phyloP scores from a whole-genome alignment of 1,284 basidiomycete species.

The Leccinum subrobustum region DNA sequence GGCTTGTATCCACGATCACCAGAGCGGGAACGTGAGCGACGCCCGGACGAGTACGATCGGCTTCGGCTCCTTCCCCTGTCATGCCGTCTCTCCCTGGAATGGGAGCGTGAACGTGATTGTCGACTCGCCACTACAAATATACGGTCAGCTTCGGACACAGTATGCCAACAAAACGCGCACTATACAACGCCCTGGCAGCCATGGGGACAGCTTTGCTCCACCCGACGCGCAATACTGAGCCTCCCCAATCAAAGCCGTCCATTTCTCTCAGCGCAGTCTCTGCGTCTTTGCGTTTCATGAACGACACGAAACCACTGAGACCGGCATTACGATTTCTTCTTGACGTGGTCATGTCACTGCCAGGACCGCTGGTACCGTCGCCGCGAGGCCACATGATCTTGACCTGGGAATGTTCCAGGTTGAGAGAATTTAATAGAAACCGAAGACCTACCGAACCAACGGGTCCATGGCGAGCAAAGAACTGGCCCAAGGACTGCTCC shows the following conservation, averaged over 20 bases:
- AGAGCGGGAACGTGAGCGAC: constrained; percentile 51
- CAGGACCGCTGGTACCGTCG: constrained; percentile 61
- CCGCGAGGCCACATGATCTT: constrained; percentile 96
- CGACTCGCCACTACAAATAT: constrained; percentile 31
- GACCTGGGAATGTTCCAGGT: constrained; percentile 46
- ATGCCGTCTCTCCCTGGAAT: constrained; percentile 26
- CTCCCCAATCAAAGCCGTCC: constrained; percentile 93
- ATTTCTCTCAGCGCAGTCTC: constrained; percentile 83
- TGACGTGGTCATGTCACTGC: constrained; percentile 70
- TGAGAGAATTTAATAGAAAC: background rate
- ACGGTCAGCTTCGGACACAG: background rate
- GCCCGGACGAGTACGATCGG: constrained; percentile 41
- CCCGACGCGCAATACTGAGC: constrained; percentile 78
- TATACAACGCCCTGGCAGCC: constrained; percentile 76
- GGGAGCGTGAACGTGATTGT: constrained; percentile 34
- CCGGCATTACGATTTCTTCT: constrained; percentile 68
- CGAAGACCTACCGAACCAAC: constrained; percentile 59
- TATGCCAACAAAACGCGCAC: constrained; percentile 43
- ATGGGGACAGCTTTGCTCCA: constrained; percentile 96
- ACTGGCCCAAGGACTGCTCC: constrained; percentile 80
- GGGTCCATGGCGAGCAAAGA: constrained; percentile 76
- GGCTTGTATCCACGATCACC: constrained; percentile 36
- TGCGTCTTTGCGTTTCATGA: constrained; percentile 90
- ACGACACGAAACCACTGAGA: constrained; percentile 93
- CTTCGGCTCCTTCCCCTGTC: constrained; percentile 35